A percentile compares a stretch with the other conserved stretches of the same genome.
phyloP scores from a whole-genome alignment of 1,284 basidiomycete genomes.

The Pascua sp. region DNA sequence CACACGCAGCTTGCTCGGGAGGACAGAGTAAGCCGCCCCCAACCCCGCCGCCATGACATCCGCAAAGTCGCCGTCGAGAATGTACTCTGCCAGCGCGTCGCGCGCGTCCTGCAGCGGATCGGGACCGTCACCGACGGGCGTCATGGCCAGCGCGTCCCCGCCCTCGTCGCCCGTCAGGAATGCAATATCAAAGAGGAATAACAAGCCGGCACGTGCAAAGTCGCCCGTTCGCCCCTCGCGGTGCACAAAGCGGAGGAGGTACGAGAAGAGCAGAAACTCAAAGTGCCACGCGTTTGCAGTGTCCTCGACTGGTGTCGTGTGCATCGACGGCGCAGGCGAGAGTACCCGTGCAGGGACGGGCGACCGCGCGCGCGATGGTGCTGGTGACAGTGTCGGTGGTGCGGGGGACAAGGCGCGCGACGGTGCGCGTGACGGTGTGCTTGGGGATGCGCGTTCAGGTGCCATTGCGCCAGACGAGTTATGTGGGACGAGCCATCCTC shows the following conservation, averaged over 20 bases:
- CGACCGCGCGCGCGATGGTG: not conserved
- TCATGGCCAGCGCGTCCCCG: conserved; percentile 24
- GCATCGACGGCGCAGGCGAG: conserved; percentile 53
- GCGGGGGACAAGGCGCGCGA: conserved; percentile 13
- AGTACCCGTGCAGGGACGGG: not conserved
- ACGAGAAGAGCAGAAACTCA: conserved; percentile 91
- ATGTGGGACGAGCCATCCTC: conserved; percentile 46
- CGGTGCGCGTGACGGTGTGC: conserved; percentile 35
- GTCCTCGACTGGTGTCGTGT: conserved; percentile 30
- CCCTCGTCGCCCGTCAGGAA: conserved; percentile 56
- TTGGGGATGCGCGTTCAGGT: not conserved
- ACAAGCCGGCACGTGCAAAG: conserved; percentile 82
- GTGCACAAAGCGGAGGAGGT: conserved; percentile 90
- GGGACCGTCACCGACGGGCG: conserved; percentile 26
- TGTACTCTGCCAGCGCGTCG: conserved; percentile 82
- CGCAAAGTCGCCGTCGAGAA: conserved; percentile 91
- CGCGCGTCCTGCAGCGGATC: conserved; percentile 78
- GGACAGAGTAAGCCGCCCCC: conserved; percentile 80
- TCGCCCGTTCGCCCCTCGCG: conserved; percentile 91
- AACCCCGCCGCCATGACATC: conserved; percentile 92
- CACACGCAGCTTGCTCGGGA: conserved; percentile 72
- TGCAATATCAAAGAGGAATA: conserved; percentile 91
- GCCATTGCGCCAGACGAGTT: conserved; percentile 15
- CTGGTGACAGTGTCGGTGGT: not conserved
- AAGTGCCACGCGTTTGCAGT: conserved; percentile 55